A percentile compares a stretch with the other conserved stretches of the same genome.
phyloP scores from a whole-genome alignment of 1,284 basidiomycete genomes.

The Schizophyllum amplum region DNA sequence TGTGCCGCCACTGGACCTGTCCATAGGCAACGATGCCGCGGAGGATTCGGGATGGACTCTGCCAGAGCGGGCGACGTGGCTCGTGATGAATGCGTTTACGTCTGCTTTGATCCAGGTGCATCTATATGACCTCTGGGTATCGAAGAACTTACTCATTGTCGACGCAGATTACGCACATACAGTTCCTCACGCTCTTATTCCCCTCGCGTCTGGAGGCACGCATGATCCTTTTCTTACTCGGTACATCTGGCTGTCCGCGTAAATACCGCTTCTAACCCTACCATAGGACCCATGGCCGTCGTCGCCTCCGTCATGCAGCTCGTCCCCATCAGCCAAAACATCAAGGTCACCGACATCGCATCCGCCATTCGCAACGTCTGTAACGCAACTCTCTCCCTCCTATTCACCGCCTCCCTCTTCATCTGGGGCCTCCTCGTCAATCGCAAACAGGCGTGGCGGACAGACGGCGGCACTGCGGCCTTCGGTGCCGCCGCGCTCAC shows the following conservation, averaged over 20 bases:
- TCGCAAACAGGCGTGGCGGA: conserved; percentile 87
- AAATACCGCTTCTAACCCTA: conserved; percentile 1
- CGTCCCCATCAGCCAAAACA: conserved; percentile 49
- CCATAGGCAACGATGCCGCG: conserved; percentile 13
- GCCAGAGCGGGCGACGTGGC: conserved; percentile 73
- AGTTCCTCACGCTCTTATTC: conserved; percentile 93
- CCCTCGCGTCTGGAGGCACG: conserved; percentile 88
- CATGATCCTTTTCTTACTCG: conserved; percentile 83
- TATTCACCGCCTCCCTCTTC: conserved; percentile 85
- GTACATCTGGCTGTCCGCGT: conserved; percentile 24
- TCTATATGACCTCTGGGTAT: conserved; percentile 1
- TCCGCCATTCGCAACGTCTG: conserved; percentile 88
- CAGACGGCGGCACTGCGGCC: conserved; percentile 90
- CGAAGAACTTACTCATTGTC: neutral
- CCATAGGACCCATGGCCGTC: conserved; percentile 75
- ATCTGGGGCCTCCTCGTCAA: conserved; percentile 95
- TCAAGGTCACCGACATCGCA: conserved; percentile 50
- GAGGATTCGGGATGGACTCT: conserved; percentile 46
- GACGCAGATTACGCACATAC: conserved; percentile 93
- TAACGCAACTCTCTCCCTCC: conserved; percentile 89
- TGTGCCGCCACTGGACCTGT: conserved; percentile 52
- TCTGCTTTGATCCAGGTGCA: conserved; percentile 80
- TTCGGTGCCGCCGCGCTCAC: conserved; percentile 82
- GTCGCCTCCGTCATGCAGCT: conserved; percentile 83
- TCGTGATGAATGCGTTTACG: conserved; percentile 81